phyloP scores from a whole-genome alignment of 495 filamentous ascomycete species.

The Talaromyces trachyspermus region DNA sequence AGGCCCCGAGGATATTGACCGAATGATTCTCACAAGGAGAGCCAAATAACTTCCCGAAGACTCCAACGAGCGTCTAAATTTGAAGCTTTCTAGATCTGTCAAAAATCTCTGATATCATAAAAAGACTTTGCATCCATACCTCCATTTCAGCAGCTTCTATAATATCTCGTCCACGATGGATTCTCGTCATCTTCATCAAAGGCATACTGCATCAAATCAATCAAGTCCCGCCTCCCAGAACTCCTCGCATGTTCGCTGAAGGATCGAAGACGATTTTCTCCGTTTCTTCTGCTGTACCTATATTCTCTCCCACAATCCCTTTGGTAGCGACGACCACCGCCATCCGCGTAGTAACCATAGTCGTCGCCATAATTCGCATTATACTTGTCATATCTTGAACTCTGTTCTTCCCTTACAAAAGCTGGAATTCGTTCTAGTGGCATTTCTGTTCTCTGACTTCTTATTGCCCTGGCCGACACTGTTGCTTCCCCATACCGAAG shows the following conservation, averaged over 20 bases:
- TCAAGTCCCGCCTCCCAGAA: conserved; percentile 4
- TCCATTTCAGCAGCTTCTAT: neutral
- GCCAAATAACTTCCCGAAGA: too few relatives aligned
- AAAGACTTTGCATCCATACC: too few relatives aligned
- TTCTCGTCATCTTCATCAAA: conserved; percentile 3
- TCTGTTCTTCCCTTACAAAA: neutral
- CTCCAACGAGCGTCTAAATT: too few relatives aligned
- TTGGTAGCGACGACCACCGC: neutral
- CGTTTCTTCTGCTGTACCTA: conserved; percentile 1
- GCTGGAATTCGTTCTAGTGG: conserved; percentile 7
- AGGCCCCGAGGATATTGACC: too few relatives aligned
- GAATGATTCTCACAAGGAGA: too few relatives aligned
- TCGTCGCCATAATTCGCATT: neutral
- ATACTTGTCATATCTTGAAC: neutral
- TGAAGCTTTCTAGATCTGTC: too few relatives aligned
- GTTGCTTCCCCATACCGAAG: conserved; percentile 1
- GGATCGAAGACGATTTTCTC: conserved; percentile 1
- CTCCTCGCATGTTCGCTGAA: conserved; percentile 5
- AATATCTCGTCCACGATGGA: conserved; percentile 1
- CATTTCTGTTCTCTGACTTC: neutral
- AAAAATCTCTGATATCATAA: too few relatives aligned
- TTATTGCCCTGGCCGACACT: neutral
- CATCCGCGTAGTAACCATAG: neutral
- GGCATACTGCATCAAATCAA: conserved; percentile 5
- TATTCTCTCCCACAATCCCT: neutral